Conservation (phyloP, 352 stramenopile species). For the Globisporangium nunn region DNA sequence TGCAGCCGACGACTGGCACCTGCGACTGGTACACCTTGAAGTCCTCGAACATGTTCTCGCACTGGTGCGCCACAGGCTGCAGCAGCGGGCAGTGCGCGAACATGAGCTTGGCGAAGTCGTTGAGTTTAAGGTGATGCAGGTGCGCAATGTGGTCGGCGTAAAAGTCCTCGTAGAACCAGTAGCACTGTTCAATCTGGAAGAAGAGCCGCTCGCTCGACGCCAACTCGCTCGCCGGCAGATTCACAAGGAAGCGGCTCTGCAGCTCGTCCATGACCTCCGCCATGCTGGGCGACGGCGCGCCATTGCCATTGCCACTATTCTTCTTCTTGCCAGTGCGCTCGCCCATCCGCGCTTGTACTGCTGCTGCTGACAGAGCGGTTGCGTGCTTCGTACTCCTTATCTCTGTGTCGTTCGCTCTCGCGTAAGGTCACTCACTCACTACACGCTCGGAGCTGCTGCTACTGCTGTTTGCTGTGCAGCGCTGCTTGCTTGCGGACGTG, state of each 20-base stretch:
- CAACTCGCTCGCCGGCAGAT: conserved; percentile 89
- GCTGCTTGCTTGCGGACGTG: background rate
- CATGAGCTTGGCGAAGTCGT: conserved; percentile 90
- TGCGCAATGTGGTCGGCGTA: conserved; percentile 86
- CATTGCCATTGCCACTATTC: background rate
- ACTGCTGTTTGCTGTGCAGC: background rate
- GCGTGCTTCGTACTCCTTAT: background rate
- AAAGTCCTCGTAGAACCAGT: conserved; percentile 97
- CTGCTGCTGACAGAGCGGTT: background rate
- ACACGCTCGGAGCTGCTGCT: background rate
- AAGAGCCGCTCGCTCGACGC: conserved; percentile 91
- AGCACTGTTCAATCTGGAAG: conserved; percentile 97
- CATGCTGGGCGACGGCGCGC: conserved; percentile 33
- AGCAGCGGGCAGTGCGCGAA: conserved; percentile 90
- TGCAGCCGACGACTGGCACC: conserved; percentile 92
- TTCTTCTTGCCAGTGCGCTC: conserved; percentile 9
- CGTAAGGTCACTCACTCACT: background rate
- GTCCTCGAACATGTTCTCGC: conserved; percentile 90
- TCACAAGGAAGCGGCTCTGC: conserved; percentile 94
- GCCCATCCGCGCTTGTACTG: conserved; percentile 3
- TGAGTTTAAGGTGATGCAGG: conserved; percentile 90
- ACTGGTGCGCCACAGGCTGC: conserved; percentile 73
- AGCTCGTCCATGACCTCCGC: conserved; percentile 94
- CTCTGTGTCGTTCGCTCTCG: background rate
- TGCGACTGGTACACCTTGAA: conserved; percentile 93